Percentiles rank a stretch among this genome's conserved stretches.
These are phyloP conservation scores for Breynia disticha DNA, from an alignment of 441 rosid genomes.

Conservation along the genomic window DNA sequence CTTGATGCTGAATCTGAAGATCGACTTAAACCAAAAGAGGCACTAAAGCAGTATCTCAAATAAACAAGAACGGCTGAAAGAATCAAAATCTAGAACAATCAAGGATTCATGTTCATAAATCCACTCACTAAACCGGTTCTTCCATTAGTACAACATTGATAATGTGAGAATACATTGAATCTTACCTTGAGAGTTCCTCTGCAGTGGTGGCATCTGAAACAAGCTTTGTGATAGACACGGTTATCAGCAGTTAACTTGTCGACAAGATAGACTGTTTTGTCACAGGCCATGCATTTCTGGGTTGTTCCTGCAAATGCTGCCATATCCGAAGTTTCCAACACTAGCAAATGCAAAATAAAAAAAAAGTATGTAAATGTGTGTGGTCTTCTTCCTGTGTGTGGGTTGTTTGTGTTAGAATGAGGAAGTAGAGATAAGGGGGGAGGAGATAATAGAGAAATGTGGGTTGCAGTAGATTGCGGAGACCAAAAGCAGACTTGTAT, in stretches of 20 bases:
- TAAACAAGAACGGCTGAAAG: constrained; percentile 2
- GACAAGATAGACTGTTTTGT: constrained; percentile 88
- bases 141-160: neutral
- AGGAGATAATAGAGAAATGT: constrained; percentile 20
- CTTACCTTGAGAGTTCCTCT: constrained; percentile 92
- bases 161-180: neutral
- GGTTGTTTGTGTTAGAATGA: constrained; percentile 4
- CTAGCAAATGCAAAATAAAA: constrained; percentile 10
- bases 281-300: constrained; percentile 98
- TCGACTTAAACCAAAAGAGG: neutral
- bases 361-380: too few species aligned
- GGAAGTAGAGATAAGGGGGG: constrained; percentile 9
- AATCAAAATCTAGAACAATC: neutral
- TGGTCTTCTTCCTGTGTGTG: constrained; percentile 3
- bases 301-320: constrained; percentile 91
- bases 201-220: constrained; percentile 99
- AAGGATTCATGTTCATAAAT: too few species aligned
- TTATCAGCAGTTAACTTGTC: constrained; percentile 93
- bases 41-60: neutral
- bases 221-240: constrained; percentile 82
- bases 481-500: constrained; percentile 28
- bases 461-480: constrained; percentile 29
- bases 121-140: neutral
- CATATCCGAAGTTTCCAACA: constrained; percentile 34
- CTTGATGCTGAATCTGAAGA: too few species aligned